Base-by-base conservation (phyloP, 2,329 filamentous ascomycete species). In the Arthroderma sp. region DNA sequence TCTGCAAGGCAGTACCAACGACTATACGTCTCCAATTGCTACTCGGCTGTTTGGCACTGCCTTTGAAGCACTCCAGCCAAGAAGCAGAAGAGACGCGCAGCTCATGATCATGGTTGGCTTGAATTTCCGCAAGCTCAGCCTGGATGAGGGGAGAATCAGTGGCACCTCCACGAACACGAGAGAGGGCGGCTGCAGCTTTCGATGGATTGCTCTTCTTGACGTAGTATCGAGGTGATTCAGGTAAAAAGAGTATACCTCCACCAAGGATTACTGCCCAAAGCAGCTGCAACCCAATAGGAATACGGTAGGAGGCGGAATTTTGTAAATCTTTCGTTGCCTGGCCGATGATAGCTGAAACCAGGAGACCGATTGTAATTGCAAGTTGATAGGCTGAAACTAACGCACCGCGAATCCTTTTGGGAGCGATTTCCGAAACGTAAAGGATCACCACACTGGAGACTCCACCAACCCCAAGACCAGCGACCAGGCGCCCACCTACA, bases 1-100 rank as follows among this genome's bases (percentile, higher is more conserved):
- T 79, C 62, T 86, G 82, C 0, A 72, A 80, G 57, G 82, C 84
- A 36, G 85, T 56, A 49, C 80, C 82, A 49, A 83, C 79, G 50
- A 78, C 66, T 5, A 80, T 82, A 30, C 83, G 74, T 63, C 84
- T 81, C 57, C 85, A 68, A 77, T 84, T 85, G 10, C 67, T 38
- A 15, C 47, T 43, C 6, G 49, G 44, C 22, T 57, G 66, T 43
- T 67, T 52, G 30, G 64, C 64, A 22, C 15, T 22, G 38, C 71
- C 70, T 33, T 51, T 59, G 64, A 74, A 74, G 59, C 71, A 73
- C 57, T 72, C 68, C 40, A 61, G 43, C 71, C 71, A 73, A 49
- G 61, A 59, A 48, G 50, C 54, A 52, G 62, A 47, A 50, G 60
- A 65, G 34, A 68, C 48, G 5, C 60, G 52, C 52, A 66, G 54